phyloP scores from a whole-genome alignment of 139 green algal genomes.

The Mesostigma viride region DNA sequence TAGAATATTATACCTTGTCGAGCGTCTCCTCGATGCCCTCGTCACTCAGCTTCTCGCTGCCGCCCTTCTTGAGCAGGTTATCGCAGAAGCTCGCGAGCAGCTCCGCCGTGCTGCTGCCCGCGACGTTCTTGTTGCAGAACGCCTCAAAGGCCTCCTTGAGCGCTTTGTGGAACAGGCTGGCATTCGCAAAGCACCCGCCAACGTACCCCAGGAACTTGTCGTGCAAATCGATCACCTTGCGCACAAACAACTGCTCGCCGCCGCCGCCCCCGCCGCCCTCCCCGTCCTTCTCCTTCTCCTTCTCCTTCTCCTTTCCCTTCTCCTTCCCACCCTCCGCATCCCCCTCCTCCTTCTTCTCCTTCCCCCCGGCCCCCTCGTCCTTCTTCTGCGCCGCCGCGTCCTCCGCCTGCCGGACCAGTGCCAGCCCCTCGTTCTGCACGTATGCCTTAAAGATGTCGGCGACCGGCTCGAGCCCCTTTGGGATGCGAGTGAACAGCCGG shows the following conservation, averaged over 20 bases:
- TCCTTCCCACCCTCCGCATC: too few relatives aligned
- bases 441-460: constrained; percentile 59
- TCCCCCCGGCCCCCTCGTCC: too few relatives aligned
- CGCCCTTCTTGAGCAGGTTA: constrained; percentile 88
- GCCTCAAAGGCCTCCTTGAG: constrained; percentile 96
- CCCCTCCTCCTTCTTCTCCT: too few relatives aligned
- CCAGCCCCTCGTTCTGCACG: constrained; percentile 47
- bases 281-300: too few relatives aligned
- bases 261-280: constrained; percentile 36
- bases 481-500: constrained; percentile 85
- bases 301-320: too few relatives aligned
- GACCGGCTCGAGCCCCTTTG: constrained; percentile 82
- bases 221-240: constrained; percentile 78
- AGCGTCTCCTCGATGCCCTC: constrained; percentile 86
- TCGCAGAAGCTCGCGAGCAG: constrained; percentile 96
- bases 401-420: constrained; percentile 38
- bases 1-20: constrained; percentile 77
- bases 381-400: constrained; percentile 34
- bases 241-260: constrained; percentile 90
- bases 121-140: constrained; percentile 96
- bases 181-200: constrained; percentile 56
- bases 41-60: constrained; percentile 82
- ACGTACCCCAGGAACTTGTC: constrained; percentile 79
- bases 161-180: constrained; percentile 85
- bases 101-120: constrained; percentile 68